A percentile compares a stretch with the other conserved stretches of the same genome.
phyloP scores from a whole-genome alignment of 495 filamentous ascomycete species.

The Aspergillus leporis region DNA sequence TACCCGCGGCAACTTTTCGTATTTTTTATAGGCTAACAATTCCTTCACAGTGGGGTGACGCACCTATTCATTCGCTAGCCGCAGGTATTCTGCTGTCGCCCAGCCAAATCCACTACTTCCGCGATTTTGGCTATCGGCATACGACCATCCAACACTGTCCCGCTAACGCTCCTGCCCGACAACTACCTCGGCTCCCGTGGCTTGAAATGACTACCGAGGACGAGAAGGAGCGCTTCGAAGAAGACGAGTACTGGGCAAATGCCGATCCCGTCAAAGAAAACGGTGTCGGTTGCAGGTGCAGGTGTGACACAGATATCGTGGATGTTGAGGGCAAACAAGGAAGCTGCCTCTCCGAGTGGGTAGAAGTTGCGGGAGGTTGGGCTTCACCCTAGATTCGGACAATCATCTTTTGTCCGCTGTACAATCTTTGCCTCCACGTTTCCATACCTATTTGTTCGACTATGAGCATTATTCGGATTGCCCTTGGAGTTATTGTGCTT shows the following conservation, averaged over 20 bases:
- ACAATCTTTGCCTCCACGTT: conserved; percentile 37
- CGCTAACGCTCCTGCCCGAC: conserved; percentile 89
- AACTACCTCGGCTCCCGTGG: conserved; percentile 78
- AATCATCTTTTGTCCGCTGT: conserved; percentile 29
- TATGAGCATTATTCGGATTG: conserved; percentile 39
- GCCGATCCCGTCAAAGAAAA: conserved; percentile 89
- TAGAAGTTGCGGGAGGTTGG: conserved; percentile 96
- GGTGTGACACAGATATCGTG: conserved; percentile 96
- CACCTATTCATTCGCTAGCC: conserved; percentile 96
- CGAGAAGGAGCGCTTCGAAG: conserved; percentile 84
- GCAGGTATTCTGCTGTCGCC: conserved; percentile 84
- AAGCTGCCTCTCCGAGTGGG: conserved; percentile 94
- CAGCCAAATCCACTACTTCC: conserved; percentile 95
- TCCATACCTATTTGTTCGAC: conserved; percentile 35
- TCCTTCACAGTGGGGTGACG: conserved; percentile 84
- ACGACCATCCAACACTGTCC: conserved; percentile 99
- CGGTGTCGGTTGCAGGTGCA: conserved; percentile 94
- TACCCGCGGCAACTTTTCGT: conserved; percentile 18
- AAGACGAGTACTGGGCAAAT: conserved; percentile 95
- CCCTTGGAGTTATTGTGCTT: conserved; percentile 42
- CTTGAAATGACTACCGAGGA: conserved; percentile 84
- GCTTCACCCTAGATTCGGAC: conserved; percentile 56
- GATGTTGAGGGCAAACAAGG: conserved; percentile 98
- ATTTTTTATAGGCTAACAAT: conserved; percentile 25
- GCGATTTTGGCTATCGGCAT: conserved; percentile 97